Conservation (phyloP, 2,329 filamentous ascomycete genomes). For the Pseudogymnoascus sp. region DNA sequence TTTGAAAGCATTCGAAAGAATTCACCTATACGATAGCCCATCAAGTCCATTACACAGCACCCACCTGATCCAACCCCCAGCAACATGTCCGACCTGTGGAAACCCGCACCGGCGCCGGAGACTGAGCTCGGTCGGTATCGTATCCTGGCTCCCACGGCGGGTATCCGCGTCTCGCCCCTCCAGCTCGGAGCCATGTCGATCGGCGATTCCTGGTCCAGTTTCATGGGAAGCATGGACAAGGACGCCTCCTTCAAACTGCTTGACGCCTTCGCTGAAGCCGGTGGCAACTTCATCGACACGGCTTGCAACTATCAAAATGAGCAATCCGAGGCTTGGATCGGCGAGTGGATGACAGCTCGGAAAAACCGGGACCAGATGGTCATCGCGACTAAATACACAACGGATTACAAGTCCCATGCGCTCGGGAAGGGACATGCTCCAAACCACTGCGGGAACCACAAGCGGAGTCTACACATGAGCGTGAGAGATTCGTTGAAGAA, state of each 20-base stretch:
- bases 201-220: conserved; percentile 44
- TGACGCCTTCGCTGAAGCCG: conserved; percentile 47
- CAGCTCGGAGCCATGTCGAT: conserved; percentile 61
- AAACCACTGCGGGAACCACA: conserved; percentile 52
- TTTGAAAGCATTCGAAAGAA: background rate
- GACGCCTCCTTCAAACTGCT: conserved; percentile 48
- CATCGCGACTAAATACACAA: conserved; percentile 64
- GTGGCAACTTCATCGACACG: conserved; percentile 65
- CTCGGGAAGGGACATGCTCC: conserved; percentile 39
- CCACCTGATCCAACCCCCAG: background rate
- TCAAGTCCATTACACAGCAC: background rate
- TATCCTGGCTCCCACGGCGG: conserved; percentile 57
- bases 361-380: conserved; percentile 63
- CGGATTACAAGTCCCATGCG: conserved; percentile 42
- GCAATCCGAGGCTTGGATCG: conserved; percentile 58
- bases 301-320: conserved; percentile 51
- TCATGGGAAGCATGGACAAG: conserved; percentile 49
- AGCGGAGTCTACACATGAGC: conserved; percentile 52
- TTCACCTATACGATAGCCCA: background rate
- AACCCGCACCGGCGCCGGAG: conserved; percentile 45
- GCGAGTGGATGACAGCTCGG: conserved; percentile 62
- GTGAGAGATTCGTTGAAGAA: conserved; percentile 50
- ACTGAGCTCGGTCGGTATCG: conserved; percentile 59
- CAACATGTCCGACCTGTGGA: conserved; percentile 11
- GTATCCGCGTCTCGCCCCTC: conserved; percentile 58